Conservation (phyloP, 2,329 filamentous ascomycete species). For the Talaromyces sp. region DNA sequence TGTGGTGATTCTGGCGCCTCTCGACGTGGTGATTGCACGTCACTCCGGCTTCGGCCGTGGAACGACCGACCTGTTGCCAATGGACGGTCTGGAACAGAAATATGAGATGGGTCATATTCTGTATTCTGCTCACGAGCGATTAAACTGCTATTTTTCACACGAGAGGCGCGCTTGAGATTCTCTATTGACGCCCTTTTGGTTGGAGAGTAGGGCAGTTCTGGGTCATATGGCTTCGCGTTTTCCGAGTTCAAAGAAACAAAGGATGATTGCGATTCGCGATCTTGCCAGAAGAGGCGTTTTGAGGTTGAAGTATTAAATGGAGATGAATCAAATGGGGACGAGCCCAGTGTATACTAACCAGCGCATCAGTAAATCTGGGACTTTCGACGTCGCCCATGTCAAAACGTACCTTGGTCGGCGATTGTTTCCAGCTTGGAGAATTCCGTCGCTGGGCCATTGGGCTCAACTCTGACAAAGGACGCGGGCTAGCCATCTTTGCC, state of each 20-base stretch:
- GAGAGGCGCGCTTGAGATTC: constrained; percentile 87
- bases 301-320: constrained; percentile 65
- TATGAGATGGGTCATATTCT: constrained; percentile 80
- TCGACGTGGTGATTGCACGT: constrained; percentile 56
- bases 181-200: constrained; percentile 88
- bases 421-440: constrained; percentile 84
- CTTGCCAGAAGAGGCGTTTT: constrained; percentile 87
- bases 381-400: neutral
- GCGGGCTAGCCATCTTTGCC: constrained; percentile 61
- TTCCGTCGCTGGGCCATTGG: constrained; percentile 83
- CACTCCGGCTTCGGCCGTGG: constrained; percentile 63
- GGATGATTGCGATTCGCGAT: constrained; percentile 65
- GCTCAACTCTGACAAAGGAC: constrained; percentile 84
- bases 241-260: constrained; percentile 61
- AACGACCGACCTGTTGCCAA: constrained; percentile 62
- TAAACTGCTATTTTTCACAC: constrained; percentile 98
- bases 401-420: constrained; percentile 59
- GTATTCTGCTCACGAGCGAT: constrained; percentile 88
- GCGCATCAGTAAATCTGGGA: constrained; percentile 12
- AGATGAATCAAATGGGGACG: constrained; percentile 81
- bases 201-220: constrained; percentile 64
- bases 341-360: constrained; percentile 68
- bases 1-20: constrained; percentile 14
- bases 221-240: constrained; percentile 61
- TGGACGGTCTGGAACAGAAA: constrained; percentile 77